Evolutionary conservation across 2,329 filamentous ascomycete genomes (phyloP), one percentile per base, ranked within the genome.

Genomic region (Diaporthe sp.): DNA sequence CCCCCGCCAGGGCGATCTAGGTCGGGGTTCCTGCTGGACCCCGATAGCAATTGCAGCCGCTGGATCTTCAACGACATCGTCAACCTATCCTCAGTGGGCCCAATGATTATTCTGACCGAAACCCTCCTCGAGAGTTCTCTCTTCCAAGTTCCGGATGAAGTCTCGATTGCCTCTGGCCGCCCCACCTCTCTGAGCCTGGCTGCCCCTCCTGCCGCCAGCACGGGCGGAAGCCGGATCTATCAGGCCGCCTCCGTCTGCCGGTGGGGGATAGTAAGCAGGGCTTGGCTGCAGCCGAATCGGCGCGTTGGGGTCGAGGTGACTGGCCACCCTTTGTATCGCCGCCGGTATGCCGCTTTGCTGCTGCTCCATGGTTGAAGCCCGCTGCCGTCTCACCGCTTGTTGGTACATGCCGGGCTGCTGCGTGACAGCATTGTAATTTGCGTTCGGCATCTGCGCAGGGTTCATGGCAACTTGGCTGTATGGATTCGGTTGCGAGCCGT

Each of bases 361-460:
- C 82, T 97, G 95, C 81, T 98, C 97, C 93, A 98, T 97, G 4
- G 97, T 99, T 58, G 96, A 97, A 54, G 97, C 96, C 76, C 97
- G 92, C 84, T 98, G 96, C 71, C 97, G 91, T 81, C 82, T 91
- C 70, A 92, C 93, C 75, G 94, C 92, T 85, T 96, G 94, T 60
- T 95, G 95, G 71, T 95, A 94, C 78, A 93, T 87, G 77, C 85
- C 75, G 13, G 75, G 75, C 57, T 86, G 85, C 77, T 91, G 89
- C 47, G 85, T 83, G 70, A 87, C 84, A 73, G 84, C 85, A 10
- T 84, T 89, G 80, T 95, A 95, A 77, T 93, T 93, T 3, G 87
- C 87, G 30, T 91, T 85, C 1, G 90, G 87, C 84, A 94, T 90
- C 79, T 94, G 93, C 64, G 90, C 88, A n/a, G 89, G 92, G 30